A percentile compares a stretch with the other conserved stretches of the same genome.
Evolutionary conservation across 331 rosid genomes (phyloP).

Genomic region (Rhamnella rubrinervis): DNA sequence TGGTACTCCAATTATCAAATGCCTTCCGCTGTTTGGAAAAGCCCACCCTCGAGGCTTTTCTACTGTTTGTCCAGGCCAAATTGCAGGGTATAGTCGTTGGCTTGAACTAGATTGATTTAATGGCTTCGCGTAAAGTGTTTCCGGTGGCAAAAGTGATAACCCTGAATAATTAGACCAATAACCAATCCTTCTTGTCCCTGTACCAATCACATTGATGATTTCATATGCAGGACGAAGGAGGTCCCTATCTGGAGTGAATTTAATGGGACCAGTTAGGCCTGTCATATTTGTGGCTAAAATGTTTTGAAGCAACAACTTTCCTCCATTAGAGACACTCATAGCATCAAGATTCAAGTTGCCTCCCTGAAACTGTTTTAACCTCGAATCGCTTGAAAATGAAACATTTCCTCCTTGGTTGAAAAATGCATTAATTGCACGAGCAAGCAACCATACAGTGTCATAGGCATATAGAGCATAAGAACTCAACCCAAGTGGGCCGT

Average conservation of each 20-base stretch:
- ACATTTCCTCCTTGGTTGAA: slow-evolving; percentile 71
- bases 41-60: slow-evolving; percentile 95
- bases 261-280: slow-evolving; percentile 70
- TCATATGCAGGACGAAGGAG: slow-evolving; percentile 76
- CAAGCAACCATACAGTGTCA: slow-evolving; percentile 84
- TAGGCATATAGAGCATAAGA: slow-evolving; percentile 65
- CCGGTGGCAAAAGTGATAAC: slow-evolving; percentile 60
- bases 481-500: slow-evolving; percentile 49
- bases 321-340: slow-evolving; percentile 73
- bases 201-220: slow-evolving; percentile 72
- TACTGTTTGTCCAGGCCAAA: slow-evolving; percentile 84
- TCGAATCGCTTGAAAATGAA: slow-evolving; percentile 70
- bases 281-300: slow-evolving; percentile 64
- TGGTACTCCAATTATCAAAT: slow-evolving; percentile 77
- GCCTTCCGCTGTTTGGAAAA: slow-evolving; percentile 82
- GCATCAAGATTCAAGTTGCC: slow-evolving; percentile 62
- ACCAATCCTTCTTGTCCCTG: slow-evolving; percentile 67
- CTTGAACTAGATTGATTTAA: slow-evolving; percentile 44
- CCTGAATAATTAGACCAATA: slow-evolving; percentile 96
- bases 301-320: slow-evolving; percentile 43
- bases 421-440: slow-evolving; percentile 74
- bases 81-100: slow-evolving; percentile 36
- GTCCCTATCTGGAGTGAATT: slow-evolving; percentile 51
- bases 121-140: slow-evolving; percentile 48
- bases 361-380: slow-evolving; percentile 27